Evolutionary conservation across 257 asterid species (phyloP).

Genomic region (Nemophila menziesii): DNA sequence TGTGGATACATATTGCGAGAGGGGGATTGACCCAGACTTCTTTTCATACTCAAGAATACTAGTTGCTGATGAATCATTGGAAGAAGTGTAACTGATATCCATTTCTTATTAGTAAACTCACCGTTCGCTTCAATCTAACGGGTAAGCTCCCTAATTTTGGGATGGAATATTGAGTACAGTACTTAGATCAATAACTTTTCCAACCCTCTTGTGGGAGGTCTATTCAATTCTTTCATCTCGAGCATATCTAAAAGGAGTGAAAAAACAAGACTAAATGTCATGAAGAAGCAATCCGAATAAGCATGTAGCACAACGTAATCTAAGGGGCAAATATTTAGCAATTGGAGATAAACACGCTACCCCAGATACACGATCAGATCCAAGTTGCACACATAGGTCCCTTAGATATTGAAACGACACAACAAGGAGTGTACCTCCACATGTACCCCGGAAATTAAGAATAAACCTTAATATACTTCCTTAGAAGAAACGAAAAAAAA

Average conservation of each 20-base stretch:
- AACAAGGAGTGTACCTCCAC: constrained; percentile 81
- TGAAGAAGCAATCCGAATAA: constrained; percentile 67
- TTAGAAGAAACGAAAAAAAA: constrained; percentile 71
- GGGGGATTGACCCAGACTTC: constrained; percentile 51
- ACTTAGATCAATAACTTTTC: constrained; percentile 67
- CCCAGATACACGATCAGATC: constrained; percentile 70
- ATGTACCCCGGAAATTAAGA: constrained; percentile 95
- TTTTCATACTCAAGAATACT: constrained; percentile 81
- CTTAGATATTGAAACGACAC: constrained; percentile 78
- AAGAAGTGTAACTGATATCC: constrained; percentile 44
- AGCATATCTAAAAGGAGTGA: constrained; percentile 73
- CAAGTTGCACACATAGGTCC: constrained; percentile 65
- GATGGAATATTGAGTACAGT: constrained; percentile 66
- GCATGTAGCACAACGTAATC: constrained; percentile 93
- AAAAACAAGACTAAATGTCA: constrained; percentile 73
- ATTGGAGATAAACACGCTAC: constrained; percentile 85
- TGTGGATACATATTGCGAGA: constrained; percentile 45
- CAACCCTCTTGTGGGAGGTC: constrained; percentile 82
- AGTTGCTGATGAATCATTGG: constrained; percentile 66
- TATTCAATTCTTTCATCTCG: constrained; percentile 80
- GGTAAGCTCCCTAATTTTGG: constrained; percentile 55
- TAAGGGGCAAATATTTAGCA: constrained; percentile 79
- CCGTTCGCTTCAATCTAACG: constrained; percentile 77
- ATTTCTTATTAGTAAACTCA: constrained; percentile 61
- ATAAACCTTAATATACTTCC: constrained; percentile 91